phyloP scores from a whole-genome alignment of 345 rosid genomes.

The Brassica carinata region DNA sequence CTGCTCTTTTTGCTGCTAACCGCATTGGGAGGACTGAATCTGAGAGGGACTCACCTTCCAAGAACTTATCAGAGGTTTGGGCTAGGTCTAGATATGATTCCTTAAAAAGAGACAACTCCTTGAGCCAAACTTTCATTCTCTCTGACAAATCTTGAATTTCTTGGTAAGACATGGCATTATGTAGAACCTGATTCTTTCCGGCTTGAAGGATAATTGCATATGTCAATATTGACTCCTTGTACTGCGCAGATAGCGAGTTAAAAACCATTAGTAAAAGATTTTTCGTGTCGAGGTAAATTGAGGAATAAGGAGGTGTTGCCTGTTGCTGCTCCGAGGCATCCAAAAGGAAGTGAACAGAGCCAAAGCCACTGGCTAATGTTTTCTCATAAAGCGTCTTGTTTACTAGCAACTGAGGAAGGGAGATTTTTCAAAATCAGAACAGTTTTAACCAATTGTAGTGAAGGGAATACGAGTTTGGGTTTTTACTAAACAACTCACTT shows the following conservation, averaged over 20 bases:
- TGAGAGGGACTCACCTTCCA: slow-evolving; percentile 51
- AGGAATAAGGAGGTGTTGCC: slow-evolving; percentile 46
- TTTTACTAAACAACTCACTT: slow-evolving; percentile 52
- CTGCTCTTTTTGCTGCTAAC: slow-evolving; percentile 93
- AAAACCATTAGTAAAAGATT: neutral
- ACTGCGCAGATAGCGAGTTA: slow-evolving; percentile 56
- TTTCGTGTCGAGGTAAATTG: neutral
- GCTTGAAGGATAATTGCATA: slow-evolving; percentile 80
- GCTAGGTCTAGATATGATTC: slow-evolving; percentile 32
- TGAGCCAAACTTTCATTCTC: slow-evolving; percentile 63
- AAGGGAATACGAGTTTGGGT: slow-evolving; percentile 13
- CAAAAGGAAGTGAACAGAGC: slow-evolving; percentile 89
- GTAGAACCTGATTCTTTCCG: slow-evolving; percentile 66
- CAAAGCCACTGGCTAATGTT: slow-evolving; percentile 96
- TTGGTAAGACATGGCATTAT: slow-evolving; percentile 31
- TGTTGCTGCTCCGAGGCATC: slow-evolving; percentile 99
- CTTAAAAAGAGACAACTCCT: slow-evolving; percentile 58
- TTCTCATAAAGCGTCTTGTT: slow-evolving; percentile 95
- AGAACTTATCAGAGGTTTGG: slow-evolving; percentile 47
- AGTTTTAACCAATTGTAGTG: slow-evolving; percentile 15
- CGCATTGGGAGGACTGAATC: slow-evolving; percentile 77
- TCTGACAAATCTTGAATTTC: slow-evolving; percentile 61
- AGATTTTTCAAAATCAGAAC: slow-evolving; percentile 5
- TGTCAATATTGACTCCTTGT: slow-evolving; percentile 86
- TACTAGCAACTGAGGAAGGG: slow-evolving; percentile 66